Base-by-base conservation (phyloP, 164 flowering plant species). In the Sedum album region DNA sequence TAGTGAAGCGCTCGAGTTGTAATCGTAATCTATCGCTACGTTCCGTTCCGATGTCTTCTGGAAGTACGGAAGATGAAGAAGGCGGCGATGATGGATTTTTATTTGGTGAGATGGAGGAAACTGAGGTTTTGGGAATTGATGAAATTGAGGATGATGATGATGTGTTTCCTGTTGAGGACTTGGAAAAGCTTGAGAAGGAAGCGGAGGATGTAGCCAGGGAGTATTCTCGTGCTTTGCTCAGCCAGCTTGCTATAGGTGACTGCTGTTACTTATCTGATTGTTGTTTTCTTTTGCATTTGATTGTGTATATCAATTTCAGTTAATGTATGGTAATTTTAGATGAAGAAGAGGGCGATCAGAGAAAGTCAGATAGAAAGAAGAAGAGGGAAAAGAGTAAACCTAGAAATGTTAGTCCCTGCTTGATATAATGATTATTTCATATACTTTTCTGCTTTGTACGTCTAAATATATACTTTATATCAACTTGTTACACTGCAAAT, bases 401-500 rank as follows among this genome's bases (percentile, higher is more conserved):
- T 55, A 55, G 60, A 55, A 55, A 55, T 55, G 60, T 55, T 55
- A 55, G 60, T 55, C n/a, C n/a, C n/a, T n/a, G n/a, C n/a, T n/a
- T n/a, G n/a, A n/a, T n/a, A n/a, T n/a, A n/a, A n/a, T n/a, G n/a
- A n/a, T n/a, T n/a, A n/a, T n/a, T n/a, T n/a, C n/a, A n/a, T n/a
- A n/a, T n/a, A n/a, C n/a, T n/a, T n/a, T n/a, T n/a, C n/a, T n/a
- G n/a, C n/a, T n/a, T n/a, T n/a, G n/a, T n/a, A n/a, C n/a, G n/a
- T n/a, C n/a, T n/a, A n/a, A n/a, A n/a, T n/a, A n/a, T n/a, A n/a
- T n/a, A n/a, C n/a, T n/a, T n/a, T n/a, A n/a, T n/a, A n/a, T n/a
- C n/a, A n/a, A n/a, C n/a, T n/a, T n/a, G n/a, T n/a, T n/a, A n/a
- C n/a, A n/a, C n/a, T n/a, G n/a, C n/a, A n/a, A n/a, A n/a, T n/a